These are phyloP conservation scores for Purpureocillium takamizusanense DNA, from an alignment of 2,329 filamentous ascomycete genomes.

Conservation along the genomic window DNA sequence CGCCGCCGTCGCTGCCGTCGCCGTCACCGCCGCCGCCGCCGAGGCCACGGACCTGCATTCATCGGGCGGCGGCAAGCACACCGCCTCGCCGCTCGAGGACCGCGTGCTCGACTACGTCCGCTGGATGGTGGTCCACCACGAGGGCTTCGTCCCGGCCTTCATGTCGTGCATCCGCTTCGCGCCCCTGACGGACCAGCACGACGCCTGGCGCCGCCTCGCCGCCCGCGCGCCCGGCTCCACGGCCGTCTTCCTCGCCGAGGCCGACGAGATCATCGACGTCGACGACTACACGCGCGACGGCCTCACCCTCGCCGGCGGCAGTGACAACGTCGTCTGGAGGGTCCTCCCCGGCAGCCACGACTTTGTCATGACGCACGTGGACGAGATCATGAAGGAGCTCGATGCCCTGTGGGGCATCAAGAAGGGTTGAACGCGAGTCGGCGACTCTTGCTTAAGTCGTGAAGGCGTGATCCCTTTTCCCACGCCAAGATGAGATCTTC, in stretches of 20 bases:
- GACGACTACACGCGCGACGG: conserved; percentile 39
- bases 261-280: conserved; percentile 44
- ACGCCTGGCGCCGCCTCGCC: conserved; percentile 38
- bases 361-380: conserved; percentile 50
- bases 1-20: conserved; percentile 10
- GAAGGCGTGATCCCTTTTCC: too few species aligned
- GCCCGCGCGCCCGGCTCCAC: conserved; percentile 32
- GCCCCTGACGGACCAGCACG: conserved; percentile 43
- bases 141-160: conserved; percentile 51
- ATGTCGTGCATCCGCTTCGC: conserved; percentile 47
- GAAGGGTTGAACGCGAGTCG: too few species aligned
- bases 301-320: conserved; percentile 41
- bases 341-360: conserved; percentile 48
- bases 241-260: conserved; percentile 40
- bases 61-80: conserved; percentile 5
- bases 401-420: conserved; percentile 35
- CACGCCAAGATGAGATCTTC: too few species aligned
- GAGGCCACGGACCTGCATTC: conserved; percentile 23
- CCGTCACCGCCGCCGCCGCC: conserved; percentile 24
- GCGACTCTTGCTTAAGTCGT: too few species aligned
- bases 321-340: conserved; percentile 38
- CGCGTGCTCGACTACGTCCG: conserved; percentile 42
- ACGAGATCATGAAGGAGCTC: conserved; percentile 34
- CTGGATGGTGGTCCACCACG: conserved; percentile 49
- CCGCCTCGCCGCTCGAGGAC: conserved; percentile 35